phyloP scores from a whole-genome alignment of 1,139 yeast species.

The Blastobotrys persicus region DNA sequence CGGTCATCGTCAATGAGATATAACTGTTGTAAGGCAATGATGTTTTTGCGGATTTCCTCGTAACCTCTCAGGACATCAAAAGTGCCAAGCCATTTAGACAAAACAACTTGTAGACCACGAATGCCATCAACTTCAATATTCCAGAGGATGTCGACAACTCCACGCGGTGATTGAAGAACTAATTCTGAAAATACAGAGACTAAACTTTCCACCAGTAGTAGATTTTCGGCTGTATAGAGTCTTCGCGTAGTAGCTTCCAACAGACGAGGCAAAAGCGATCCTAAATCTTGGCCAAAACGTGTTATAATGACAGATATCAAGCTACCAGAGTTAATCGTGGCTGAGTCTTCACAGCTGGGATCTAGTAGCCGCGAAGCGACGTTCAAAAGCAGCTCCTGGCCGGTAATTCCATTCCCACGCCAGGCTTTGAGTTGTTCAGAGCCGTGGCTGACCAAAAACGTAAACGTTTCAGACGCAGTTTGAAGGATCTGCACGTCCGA shows the following conservation, averaged over 20 bases:
- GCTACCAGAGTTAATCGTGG: constrained; percentile 61
- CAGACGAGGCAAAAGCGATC: constrained; percentile 55
- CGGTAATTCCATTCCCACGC: constrained; percentile 41
- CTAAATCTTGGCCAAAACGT: constrained; percentile 52
- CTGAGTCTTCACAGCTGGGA: constrained; percentile 71
- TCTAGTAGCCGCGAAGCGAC: constrained; percentile 70
- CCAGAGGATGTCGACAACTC: constrained; percentile 59
- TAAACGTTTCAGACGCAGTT: constrained; percentile 71
- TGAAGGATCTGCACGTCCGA: constrained; percentile 80
- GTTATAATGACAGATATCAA: constrained; percentile 49
- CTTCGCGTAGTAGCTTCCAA: constrained; percentile 71
- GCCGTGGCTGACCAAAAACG: constrained; percentile 55
- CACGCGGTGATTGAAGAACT: constrained; percentile 56
- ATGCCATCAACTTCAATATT: constrained; percentile 37
- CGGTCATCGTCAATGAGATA: constrained; percentile 58
- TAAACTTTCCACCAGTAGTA: constrained; percentile 73
- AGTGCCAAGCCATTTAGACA: constrained; percentile 78
- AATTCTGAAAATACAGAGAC: constrained; percentile 74
- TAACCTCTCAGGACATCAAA: constrained; percentile 81
- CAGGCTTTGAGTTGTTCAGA: constrained; percentile 46
- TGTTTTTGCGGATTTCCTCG: constrained; percentile 67
- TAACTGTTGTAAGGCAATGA: constrained; percentile 66
- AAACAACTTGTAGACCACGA: constrained; percentile 48
- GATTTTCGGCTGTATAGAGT: constrained; percentile 60
- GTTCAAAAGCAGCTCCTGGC: constrained; percentile 54